phyloP scores from a whole-genome alignment of 768 basidiomycete genomes.

The Hericium alpestre region DNA sequence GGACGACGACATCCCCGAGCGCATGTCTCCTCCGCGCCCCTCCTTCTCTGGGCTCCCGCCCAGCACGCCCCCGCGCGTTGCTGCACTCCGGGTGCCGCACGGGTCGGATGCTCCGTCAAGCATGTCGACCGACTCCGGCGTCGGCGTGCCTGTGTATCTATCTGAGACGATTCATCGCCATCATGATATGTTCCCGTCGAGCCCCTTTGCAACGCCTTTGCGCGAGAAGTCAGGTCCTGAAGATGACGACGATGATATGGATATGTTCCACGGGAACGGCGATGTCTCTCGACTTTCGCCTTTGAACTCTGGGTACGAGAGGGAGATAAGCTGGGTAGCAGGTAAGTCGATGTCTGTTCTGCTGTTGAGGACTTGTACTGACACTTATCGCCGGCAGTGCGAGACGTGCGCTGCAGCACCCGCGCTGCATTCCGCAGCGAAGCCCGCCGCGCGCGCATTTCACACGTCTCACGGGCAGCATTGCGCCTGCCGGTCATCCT shows the following conservation, averaged over 20 bases:
- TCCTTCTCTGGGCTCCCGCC: constrained; percentile 30
- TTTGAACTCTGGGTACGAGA: constrained; percentile 14
- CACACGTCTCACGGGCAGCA: too few species aligned
- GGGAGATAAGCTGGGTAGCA: constrained; percentile 70
- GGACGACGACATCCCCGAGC: constrained; percentile 15
- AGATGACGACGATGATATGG: constrained; percentile 60
- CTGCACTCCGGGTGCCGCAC: constrained; percentile 33
- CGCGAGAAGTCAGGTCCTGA: constrained; percentile 54
- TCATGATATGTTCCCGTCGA: constrained; percentile 52
- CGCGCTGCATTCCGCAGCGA: too few species aligned
- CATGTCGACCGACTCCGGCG: too few species aligned
- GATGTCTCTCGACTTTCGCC: constrained; percentile 17
- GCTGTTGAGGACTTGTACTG: too few species aligned
- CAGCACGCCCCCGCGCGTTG: constrained; percentile 26
- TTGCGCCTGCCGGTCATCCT: too few species aligned
- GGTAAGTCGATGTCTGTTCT: too few species aligned
- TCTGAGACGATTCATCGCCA: constrained; percentile 37
- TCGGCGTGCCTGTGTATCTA: too few species aligned
- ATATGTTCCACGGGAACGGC: constrained; percentile 30
- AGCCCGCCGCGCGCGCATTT: too few species aligned
- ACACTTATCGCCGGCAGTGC: too few species aligned
- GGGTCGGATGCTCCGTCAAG: constrained; percentile 42
- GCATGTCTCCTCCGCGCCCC: constrained; percentile 27
- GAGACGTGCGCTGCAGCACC: too few species aligned
- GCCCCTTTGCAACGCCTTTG: constrained; percentile 63